Percentiles rank a stretch among this genome's conserved stretches.
phyloP scores from a whole-genome alignment of 208 protist species.

The Leishmania arabica region DNA sequence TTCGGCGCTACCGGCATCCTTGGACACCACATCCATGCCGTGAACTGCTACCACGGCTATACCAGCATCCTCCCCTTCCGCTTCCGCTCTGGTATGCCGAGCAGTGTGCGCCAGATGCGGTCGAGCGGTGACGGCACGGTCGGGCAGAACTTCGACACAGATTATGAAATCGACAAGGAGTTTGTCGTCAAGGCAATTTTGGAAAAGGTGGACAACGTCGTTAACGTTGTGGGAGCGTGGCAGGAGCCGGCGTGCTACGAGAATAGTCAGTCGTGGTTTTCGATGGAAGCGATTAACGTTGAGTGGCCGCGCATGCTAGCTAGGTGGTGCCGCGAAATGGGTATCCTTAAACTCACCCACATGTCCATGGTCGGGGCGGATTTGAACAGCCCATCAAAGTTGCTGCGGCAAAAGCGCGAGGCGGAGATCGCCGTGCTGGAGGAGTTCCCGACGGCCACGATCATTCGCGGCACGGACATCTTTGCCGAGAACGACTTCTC shows the following conservation, averaged over 20 bases:
- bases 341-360: slow-evolving; percentile 84
- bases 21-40: slow-evolving; percentile 71
- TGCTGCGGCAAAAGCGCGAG: slow-evolving; percentile 86
- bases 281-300: slow-evolving; percentile 91
- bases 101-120: slow-evolving; percentile 74
- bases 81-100: slow-evolving; percentile 80
- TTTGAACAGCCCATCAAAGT: slow-evolving; percentile 82
- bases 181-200: slow-evolving; percentile 91
- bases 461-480: slow-evolving; percentile 87
- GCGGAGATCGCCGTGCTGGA: slow-evolving; percentile 89
- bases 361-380: slow-evolving; percentile 92
- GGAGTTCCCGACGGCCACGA: slow-evolving; percentile 91
- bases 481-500: slow-evolving; percentile 88
- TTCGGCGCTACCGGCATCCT: slow-evolving; percentile 89
- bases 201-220: slow-evolving; percentile 82
- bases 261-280: slow-evolving; percentile 92
- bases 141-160: slow-evolving; percentile 88
- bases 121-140: slow-evolving; percentile 83
- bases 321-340: slow-evolving; percentile 86
- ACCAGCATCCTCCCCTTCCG: slow-evolving; percentile 88
- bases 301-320: slow-evolving; percentile 92
- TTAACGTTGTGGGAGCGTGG: slow-evolving; percentile 86
- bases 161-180: slow-evolving; percentile 92
- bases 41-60: slow-evolving; percentile 82
- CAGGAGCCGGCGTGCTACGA: slow-evolving; percentile 89